Conservation (phyloP, 768 basidiomycete genomes). For the Punctularia strigosozonata region DNA sequence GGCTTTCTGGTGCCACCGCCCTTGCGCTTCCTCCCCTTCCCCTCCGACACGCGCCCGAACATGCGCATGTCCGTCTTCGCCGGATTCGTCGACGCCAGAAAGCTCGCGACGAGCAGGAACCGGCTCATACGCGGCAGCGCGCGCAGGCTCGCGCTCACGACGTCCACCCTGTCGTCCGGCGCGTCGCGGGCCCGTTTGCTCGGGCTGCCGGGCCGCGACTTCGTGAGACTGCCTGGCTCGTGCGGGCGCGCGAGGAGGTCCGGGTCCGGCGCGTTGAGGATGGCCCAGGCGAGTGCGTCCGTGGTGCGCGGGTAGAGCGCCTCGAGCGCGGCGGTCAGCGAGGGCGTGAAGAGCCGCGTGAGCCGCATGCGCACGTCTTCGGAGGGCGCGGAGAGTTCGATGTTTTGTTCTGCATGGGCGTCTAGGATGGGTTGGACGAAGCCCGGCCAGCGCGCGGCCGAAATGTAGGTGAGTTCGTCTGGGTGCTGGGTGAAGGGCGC, state of each 20-base stretch:
- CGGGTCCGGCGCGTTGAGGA: slow-evolving; percentile 32
- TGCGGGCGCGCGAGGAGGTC: slow-evolving; percentile 25
- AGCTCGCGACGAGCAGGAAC: slow-evolving; percentile 66
- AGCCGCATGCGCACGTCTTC: slow-evolving; percentile 61
- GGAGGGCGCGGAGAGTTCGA: slow-evolving; percentile 25
- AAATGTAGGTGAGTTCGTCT: slow-evolving; percentile 62
- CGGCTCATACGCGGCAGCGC: slow-evolving; percentile 57
- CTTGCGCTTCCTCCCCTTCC: slow-evolving; percentile 40
- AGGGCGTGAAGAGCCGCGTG: slow-evolving; percentile 47
- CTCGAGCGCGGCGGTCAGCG: slow-evolving; percentile 51
- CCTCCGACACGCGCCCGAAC: slow-evolving; percentile 67
- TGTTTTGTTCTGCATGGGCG: slow-evolving; percentile 8
- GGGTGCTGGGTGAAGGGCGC: slow-evolving; percentile 55
- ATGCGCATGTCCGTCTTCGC: slow-evolving; percentile 68
- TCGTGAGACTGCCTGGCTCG: slow-evolving; percentile 8
- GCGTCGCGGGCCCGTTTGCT: slow-evolving; percentile 3
- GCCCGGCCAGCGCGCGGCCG: slow-evolving; percentile 71
- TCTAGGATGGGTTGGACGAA: slow-evolving; percentile 57
- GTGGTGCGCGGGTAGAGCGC: slow-evolving; percentile 55
- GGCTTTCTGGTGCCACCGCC: slow-evolving; percentile 21
- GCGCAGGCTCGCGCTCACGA: slow-evolving; percentile 10
- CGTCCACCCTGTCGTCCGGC: slow-evolving; percentile 5
- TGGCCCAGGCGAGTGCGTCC: slow-evolving; percentile 52
- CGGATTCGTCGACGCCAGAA: slow-evolving; percentile 79
- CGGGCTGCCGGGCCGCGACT: no score